Base-by-base conservation (phyloP, 441 rosid species). In the Adansonia madagascariensis region DNA sequence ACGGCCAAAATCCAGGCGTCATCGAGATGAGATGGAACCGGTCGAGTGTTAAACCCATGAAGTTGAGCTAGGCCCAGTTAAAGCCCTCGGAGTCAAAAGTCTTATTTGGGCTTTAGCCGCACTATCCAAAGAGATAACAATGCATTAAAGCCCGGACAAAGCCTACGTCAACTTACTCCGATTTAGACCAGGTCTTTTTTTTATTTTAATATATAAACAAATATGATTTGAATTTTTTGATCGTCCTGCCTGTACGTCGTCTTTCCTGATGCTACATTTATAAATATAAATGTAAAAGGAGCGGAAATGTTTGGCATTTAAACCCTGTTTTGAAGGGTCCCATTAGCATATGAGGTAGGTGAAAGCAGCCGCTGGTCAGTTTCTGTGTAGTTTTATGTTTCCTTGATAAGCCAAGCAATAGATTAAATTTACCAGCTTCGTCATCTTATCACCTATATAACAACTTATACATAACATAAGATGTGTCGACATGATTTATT, bases 281-380 rank as follows among this genome's bases (percentile, higher is more conserved):
- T 49, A 39, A 39, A 15, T 53, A 53, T 53, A 53, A 53, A 53
- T 53, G 6, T 11, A 8, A 57, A 57, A 18, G 14, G 31, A 56
- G 39, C 8, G 35, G 63, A 15, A 62, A n/a, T 27, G 59, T 49
- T 17, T 6, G 22, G 0, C 0, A 1, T 27, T 49, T n/a, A 22
- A n/a, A 8, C 63, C 52, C 4, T 1, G 18, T 39, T 41, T 68
- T 31, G 24, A 47, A 68, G 1, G 56, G 55, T 22, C 73, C 71
- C 71, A 27, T 27, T 27, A 27, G 31, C 31, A 46, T 73, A 17
- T 22, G n/a, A 62, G 46, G 77, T 74, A 8, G 46, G 74, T 77
- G 75, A 70, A 31, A 18, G 75, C 80, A 49, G 49, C 63, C 8
- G 22, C 60, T 57, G 17, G 22, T 76, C 69, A 7, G 24, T n/a